Evolutionary conservation across 1,284 basidiomycete species (phyloP), one percentile per base, ranked within the genome.

Genomic region (Pseudozyma tsukubaensis): DNA sequence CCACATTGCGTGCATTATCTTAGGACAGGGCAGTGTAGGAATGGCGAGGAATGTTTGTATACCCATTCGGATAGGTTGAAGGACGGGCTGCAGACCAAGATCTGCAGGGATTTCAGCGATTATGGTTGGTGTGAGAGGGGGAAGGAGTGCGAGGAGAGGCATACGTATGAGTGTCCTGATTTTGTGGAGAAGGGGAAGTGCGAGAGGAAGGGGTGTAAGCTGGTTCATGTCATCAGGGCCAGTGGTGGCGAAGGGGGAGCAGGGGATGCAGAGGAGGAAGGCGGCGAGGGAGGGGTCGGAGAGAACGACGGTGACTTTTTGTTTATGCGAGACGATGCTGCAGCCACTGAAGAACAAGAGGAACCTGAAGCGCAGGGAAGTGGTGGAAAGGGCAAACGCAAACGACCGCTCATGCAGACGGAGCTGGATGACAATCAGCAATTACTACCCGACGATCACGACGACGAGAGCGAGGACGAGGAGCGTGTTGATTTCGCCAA

Each of bases 1-100:
- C 83, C 83, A 35, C 79, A 83, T 53, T 84, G 83, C 45, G 79
- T 80, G 0, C 82, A 83, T 54, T 84, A 68, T 39, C 55, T 81
- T 14, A 48, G 79, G 1, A 45, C 59, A 0, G 65, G 76, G 6
- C 32, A 62, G 10, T 84, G 83, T 43, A 64, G 80, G n/a, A 79
- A 82, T 37, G 81, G 78, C 29, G 71, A 76, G 4, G 44, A 57
- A 32, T 84, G 83, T 47, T 18, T 67, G 19, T 84, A 83, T 49
- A 75, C 74, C 6, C 82, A 84, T 50, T 59, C 77, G 29, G 55
- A 59, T 35, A 50, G 53, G 32, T 29, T 72, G 9, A 18, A 32
- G 8, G 63, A 69, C 0, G 67, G 60, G 9, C 32, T 49, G 19
- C 9, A 42, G 3, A 73, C 76, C 8, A 61, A 60, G 48, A 62